Percentiles rank a stretch among this genome's conserved stretches.
phyloP scores from a whole-genome alignment of 371 early-diverging fungal genomes.

The Gilbertella persicaria region DNA sequence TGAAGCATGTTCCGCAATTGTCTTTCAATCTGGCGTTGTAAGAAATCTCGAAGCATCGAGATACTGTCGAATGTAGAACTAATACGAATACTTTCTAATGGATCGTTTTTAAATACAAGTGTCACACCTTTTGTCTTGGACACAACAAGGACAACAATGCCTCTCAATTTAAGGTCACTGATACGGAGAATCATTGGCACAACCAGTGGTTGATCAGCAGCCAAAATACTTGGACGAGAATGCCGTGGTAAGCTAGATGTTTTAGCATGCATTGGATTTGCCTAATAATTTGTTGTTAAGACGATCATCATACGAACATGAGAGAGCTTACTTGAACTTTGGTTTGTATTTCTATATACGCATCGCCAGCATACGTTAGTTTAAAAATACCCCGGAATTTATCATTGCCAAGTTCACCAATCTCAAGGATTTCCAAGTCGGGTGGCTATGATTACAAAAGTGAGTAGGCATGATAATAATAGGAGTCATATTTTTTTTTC shows the following conservation, averaged over 20 bases:
- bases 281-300: constrained; percentile 41
- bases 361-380: constrained; percentile 92
- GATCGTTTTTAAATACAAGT: constrained; percentile 95
- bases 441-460: constrained; percentile 87
- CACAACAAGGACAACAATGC: constrained; percentile 92
- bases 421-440: constrained; percentile 96
- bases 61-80: constrained; percentile 94
- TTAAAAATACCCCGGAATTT: constrained; percentile 95
- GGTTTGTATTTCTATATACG: constrained; percentile 88
- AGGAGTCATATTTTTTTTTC: background rate
- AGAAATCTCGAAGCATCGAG: constrained; percentile 77
- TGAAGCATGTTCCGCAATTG: constrained; percentile 86
- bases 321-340: constrained; percentile 80
- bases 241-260: constrained; percentile 59
- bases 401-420: constrained; percentile 91
- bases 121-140: constrained; percentile 92
- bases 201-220: constrained; percentile 90
- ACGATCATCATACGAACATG: constrained; percentile 3
- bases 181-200: constrained; percentile 96
- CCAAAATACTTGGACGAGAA: constrained; percentile 72
- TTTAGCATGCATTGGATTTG: constrained; percentile 77
- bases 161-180: constrained; percentile 83
- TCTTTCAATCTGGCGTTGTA: constrained; percentile 92
- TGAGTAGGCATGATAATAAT: no score
- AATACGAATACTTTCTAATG: constrained; percentile 89